Conservation (phyloP, 2,329 filamentous ascomycete species). For the Periconia macrospinosa region DNA sequence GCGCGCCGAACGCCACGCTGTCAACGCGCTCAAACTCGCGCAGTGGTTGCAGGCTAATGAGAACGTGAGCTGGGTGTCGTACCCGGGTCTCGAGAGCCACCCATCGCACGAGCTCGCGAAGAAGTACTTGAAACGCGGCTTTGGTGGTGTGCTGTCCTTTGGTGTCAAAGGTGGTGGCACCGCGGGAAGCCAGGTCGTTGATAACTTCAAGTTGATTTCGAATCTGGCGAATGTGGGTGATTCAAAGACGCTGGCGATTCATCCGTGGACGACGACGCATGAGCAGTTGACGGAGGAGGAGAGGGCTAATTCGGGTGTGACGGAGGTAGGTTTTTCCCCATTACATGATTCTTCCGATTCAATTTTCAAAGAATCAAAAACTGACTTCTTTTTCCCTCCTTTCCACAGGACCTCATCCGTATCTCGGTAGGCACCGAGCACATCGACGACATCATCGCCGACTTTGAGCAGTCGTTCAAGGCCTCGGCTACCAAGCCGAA, state of each 20-base stretch:
- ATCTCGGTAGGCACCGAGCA: conserved; percentile 96
- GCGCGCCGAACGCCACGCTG: conserved; percentile 81
- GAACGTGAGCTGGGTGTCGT: conserved; percentile 90
- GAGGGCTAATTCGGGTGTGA: conserved; percentile 78
- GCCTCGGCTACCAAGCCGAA: conserved; percentile 52
- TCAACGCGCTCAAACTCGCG: conserved; percentile 79
- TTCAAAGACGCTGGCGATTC: conserved; percentile 91
- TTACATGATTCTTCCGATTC: too few relatives aligned
- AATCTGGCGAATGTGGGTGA: conserved; percentile 97
- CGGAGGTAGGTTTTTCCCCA: conserved; percentile 59
- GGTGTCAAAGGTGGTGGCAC: conserved; percentile 85
- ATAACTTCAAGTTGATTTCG: conserved; percentile 91
- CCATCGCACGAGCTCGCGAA: conserved; percentile 77
- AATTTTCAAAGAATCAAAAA: not conserved
- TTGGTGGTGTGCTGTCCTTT: conserved; percentile 88
- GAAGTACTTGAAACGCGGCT: conserved; percentile 82
- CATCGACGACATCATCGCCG: conserved; percentile 94
- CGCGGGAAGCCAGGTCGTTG: conserved; percentile 87
- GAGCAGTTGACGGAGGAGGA: conserved; percentile 87
- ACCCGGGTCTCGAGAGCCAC: conserved; percentile 85
- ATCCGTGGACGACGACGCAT: conserved; percentile 94
- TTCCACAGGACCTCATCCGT: conserved; percentile 76
- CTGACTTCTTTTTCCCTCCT: conserved; percentile 9
- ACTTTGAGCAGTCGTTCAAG: conserved; percentile 90
- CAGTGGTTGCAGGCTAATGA: conserved; percentile 80